A percentile compares a stretch with the other conserved stretches of the same genome.
These are phyloP conservation scores for Didymella glomerata DNA, from an alignment of 2,329 filamentous ascomycete species.

Conservation along the genomic window DNA sequence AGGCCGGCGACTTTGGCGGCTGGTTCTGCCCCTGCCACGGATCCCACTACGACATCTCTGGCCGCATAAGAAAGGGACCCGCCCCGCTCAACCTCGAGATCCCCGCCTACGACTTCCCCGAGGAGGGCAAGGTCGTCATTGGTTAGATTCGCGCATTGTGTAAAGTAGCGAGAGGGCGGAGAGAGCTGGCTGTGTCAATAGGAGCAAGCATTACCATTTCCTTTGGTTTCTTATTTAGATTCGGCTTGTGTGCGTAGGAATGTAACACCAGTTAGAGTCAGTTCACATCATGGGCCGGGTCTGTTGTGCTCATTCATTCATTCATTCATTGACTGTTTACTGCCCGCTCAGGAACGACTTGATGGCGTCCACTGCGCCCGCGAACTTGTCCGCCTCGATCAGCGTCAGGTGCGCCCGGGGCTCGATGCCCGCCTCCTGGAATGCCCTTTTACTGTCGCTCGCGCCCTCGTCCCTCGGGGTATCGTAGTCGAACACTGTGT, in stretches of 20 bases:
- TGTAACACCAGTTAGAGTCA: conserved; percentile 50
- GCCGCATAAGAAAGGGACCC: conserved; percentile 96
- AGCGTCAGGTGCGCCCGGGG: conserved; percentile 85
- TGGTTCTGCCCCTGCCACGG: conserved; percentile 99
- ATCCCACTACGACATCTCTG: conserved; percentile 99
- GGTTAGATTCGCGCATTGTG: conserved; percentile 68
- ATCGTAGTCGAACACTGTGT: conserved; percentile 77
- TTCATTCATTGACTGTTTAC: conserved; percentile 10
- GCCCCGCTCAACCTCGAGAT: conserved; percentile 98
- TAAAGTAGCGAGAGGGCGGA: conserved; percentile 31
- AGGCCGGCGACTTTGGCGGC: conserved; percentile 96
- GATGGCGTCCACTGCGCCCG: conserved; percentile 77
- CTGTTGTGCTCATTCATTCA: neutral
- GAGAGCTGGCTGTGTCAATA: conserved; percentile 43
- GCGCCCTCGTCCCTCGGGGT: conserved; percentile 79
- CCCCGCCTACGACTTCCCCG: conserved; percentile 89
- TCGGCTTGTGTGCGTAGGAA: conserved; percentile 47
- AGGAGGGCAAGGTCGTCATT: conserved; percentile 88
- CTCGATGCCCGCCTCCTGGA: conserved; percentile 90
- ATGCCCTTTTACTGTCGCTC: conserved; percentile 91
- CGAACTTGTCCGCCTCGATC: conserved; percentile 81
- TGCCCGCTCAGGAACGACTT: conserved; percentile 70
- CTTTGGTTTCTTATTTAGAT: conserved; percentile 45
- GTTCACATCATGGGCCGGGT: neutral
- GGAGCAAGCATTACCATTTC: conserved; percentile 47